Evolutionary conservation across 495 filamentous ascomycete genomes (phyloP).

Genomic region (Xylaria intraflava): DNA sequence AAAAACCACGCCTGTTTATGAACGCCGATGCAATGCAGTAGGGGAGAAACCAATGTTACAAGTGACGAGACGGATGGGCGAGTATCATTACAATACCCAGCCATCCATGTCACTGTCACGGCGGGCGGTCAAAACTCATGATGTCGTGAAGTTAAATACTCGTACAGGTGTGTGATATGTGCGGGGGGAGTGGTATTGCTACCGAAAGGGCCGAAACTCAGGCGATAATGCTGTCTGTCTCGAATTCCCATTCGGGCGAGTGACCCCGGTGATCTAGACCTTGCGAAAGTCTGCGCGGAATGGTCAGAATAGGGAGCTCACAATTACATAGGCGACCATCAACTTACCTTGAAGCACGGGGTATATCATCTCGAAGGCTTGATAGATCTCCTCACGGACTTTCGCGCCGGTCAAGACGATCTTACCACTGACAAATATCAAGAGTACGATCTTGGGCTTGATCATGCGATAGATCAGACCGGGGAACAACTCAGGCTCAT

Average conservation of each 20-base stretch:
- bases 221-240: background rate
- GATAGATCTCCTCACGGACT: conserved; percentile 97
- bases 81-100: background rate
- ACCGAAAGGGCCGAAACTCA: background rate
- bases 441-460: conserved; percentile 97
- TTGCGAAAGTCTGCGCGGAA: conserved; percentile 41
- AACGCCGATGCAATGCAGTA: conserved; percentile 54
- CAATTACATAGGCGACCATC: background rate
- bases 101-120: conserved; percentile 7
- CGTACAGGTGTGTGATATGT: conserved; percentile 45
- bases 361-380: conserved; percentile 98
- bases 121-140: conserved; percentile 35
- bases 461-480: conserved; percentile 99
- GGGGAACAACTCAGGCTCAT: conserved; percentile 97
- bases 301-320: background rate
- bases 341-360: conserved; percentile 84
- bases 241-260: background rate
- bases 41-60: conserved; percentile 33
- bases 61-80: background rate
- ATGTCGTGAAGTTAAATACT: conserved; percentile 49
- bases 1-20: conserved; percentile 25
- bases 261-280: conserved; percentile 29
- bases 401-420: conserved; percentile 98
- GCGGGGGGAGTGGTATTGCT: conserved; percentile 11
- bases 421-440: conserved; percentile 99